A percentile compares a stretch with the other conserved stretches of the same genome.
These are phyloP conservation scores for Paramecium primaurelia DNA, from an alignment of 73 alveolate species.

Conservation along the genomic window DNA sequence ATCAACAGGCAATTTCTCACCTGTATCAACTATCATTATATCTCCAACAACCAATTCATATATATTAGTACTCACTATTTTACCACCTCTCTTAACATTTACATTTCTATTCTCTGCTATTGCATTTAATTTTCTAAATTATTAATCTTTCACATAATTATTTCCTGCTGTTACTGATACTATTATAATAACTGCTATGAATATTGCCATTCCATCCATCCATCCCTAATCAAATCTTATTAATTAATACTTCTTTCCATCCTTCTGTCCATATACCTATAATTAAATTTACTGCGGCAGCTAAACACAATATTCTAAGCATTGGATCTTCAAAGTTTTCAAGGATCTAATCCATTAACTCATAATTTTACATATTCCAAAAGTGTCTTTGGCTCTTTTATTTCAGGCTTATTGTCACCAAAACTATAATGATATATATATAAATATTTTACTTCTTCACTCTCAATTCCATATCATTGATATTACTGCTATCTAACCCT, in stretches of 20 bases:
- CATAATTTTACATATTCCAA: conserved; percentile 42
- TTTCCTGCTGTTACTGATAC: conserved; percentile 89
- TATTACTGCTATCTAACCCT: conserved; percentile 40
- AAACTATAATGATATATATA: not conserved
- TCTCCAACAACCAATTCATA: conserved; percentile 93
- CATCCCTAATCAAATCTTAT: conserved; percentile 76
- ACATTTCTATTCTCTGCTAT: conserved; percentile 78
- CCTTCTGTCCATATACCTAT: conserved; percentile 95
- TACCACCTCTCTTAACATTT: conserved; percentile 82
- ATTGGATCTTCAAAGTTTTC: conserved; percentile 95
- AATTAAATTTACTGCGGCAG: conserved; percentile 91
- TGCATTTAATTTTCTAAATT: conserved; percentile 85
- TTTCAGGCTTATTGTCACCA: conserved; percentile 60
- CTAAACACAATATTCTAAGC: conserved; percentile 85
- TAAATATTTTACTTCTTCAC: not conserved
- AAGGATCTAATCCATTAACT: conserved; percentile 55
- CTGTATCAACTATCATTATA: conserved; percentile 80
- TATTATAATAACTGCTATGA: conserved; percentile 87
- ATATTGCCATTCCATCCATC: conserved; percentile 97
- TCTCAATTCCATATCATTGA: not conserved
- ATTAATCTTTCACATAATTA: conserved; percentile 86
- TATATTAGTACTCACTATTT: conserved; percentile 70
- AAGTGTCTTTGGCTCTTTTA: conserved; percentile 51
- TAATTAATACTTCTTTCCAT: conserved; percentile 44
- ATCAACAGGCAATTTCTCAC: conserved; percentile 94